A percentile compares a stretch with the other conserved stretches of the same genome.
These are phyloP conservation scores for Violaceomyces palustris DNA, from an alignment of 1,284 basidiomycete genomes.

Conservation along the genomic window DNA sequence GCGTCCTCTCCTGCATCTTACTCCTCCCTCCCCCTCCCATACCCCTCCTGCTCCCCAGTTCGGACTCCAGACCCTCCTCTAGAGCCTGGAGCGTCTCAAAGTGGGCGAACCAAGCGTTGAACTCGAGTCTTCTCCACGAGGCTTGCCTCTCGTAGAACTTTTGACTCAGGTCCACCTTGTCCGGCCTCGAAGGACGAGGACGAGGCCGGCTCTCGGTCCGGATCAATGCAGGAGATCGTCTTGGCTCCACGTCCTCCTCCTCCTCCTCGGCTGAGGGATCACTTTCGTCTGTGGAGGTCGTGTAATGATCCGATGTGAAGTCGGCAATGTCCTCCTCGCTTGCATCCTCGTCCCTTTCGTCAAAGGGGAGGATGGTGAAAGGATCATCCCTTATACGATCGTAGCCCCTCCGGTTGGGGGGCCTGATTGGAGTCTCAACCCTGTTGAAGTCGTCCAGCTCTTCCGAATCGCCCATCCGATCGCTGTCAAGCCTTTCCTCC, in stretches of 20 bases:
- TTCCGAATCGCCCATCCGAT: constrained; percentile 4
- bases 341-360: not conserved
- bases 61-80: constrained; percentile 8
- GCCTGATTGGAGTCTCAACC: constrained; percentile 3
- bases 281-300: too few species aligned
- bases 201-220: too few species aligned
- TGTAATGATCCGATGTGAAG: not conserved
- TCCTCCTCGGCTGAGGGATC: not conserved
- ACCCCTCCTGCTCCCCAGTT: not conserved
- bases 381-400: constrained; percentile 13
- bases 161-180: constrained; percentile 6
- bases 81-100: constrained; percentile 27
- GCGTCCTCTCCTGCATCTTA: too few species aligned
- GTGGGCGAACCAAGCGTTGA: constrained; percentile 29
- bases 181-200: constrained; percentile 3
- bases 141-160: too few species aligned
- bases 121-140: not conserved
- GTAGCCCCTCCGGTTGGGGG: constrained; percentile 15
- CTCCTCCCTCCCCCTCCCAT: too few species aligned
- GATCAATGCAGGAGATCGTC: not conserved
- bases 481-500: constrained; percentile 8
- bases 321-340: constrained; percentile 1
- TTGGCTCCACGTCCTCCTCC: not conserved
- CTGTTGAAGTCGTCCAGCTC: constrained; percentile 7
- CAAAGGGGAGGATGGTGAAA: constrained; percentile 12